Conservation (phyloP, 176 grass and related monocot genomes). For the Elymus sibiricus region DNA sequence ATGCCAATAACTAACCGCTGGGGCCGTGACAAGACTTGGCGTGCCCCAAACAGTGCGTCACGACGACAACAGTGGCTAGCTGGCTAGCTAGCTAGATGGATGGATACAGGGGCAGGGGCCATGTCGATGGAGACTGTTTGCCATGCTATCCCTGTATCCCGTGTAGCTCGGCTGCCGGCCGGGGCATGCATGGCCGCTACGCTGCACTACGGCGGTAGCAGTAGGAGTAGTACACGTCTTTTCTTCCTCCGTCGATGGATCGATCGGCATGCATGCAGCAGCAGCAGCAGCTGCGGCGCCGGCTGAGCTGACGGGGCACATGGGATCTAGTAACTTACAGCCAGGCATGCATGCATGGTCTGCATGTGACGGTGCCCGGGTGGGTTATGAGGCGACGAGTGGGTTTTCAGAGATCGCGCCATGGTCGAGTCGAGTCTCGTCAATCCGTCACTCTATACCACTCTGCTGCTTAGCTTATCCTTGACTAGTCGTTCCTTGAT, state of each 20-base stretch:
- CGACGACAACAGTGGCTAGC: background rate
- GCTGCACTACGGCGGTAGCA: background rate
- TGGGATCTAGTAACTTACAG: background rate
- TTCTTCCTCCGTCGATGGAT: background rate
- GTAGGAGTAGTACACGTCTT: background rate
- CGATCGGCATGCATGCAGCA: background rate
- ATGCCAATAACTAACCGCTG: conserved; percentile 26
- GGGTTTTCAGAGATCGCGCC: background rate
- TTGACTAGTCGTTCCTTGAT: background rate
- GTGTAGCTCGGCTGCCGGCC: background rate
- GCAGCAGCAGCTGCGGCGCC: background rate
- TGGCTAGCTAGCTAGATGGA: no score
- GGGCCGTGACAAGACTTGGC: conserved; percentile 36
- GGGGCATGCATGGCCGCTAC: background rate
- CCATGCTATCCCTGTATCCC: background rate
- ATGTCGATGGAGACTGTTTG: background rate
- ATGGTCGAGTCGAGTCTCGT: conserved; percentile 26
- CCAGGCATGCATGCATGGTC: background rate
- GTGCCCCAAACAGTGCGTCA: background rate
- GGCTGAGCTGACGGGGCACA: conserved; percentile 19
- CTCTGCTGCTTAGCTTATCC: background rate
- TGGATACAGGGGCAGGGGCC: background rate
- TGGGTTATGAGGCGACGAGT: background rate
- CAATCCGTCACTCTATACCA: background rate
- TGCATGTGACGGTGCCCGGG: no score